Evolutionary conservation across 768 basidiomycete species (phyloP).

Genomic region (Trametes cingulata): DNA sequence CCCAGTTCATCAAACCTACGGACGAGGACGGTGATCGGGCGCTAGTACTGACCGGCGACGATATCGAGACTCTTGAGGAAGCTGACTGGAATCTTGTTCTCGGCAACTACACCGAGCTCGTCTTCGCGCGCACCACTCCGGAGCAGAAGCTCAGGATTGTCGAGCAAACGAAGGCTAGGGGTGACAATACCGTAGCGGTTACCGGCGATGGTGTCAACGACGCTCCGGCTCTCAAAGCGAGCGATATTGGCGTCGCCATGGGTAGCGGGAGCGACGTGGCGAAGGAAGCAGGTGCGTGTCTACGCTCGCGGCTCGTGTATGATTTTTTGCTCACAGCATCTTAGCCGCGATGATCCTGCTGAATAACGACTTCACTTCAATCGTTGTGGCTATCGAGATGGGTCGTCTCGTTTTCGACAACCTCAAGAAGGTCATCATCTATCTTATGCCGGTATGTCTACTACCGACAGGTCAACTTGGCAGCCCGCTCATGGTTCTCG

Average conservation of each 20-base stretch:
- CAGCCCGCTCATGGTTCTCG: too few species aligned
- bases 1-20: conserved; percentile 36
- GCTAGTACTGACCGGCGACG: conserved; percentile 47
- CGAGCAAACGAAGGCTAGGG: conserved; percentile 51
- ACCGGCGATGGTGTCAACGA: conserved; percentile 72
- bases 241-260: conserved; percentile 65
- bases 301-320: background rate
- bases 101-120: conserved; percentile 47
- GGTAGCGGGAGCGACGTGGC: conserved; percentile 54
- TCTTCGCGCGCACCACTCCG: conserved; percentile 64
- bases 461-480: conserved; percentile 40
- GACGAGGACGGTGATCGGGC: conserved; percentile 40
- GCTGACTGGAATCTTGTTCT: conserved; percentile 43
- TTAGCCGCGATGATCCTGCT: conserved; percentile 65
- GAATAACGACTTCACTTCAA: conserved; percentile 65
- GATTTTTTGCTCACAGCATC: background rate
- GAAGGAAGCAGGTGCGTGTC: conserved; percentile 49
- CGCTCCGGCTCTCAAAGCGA: conserved; percentile 57
- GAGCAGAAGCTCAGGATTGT: conserved; percentile 70
- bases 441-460: conserved; percentile 56
- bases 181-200: conserved; percentile 59
- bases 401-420: conserved; percentile 69
- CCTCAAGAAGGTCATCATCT: conserved; percentile 56
- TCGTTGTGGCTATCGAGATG: conserved; percentile 63
- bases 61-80: conserved; percentile 38